phyloP scores from a whole-genome alignment of 768 basidiomycete species.

The Agrocybe pediades region DNA sequence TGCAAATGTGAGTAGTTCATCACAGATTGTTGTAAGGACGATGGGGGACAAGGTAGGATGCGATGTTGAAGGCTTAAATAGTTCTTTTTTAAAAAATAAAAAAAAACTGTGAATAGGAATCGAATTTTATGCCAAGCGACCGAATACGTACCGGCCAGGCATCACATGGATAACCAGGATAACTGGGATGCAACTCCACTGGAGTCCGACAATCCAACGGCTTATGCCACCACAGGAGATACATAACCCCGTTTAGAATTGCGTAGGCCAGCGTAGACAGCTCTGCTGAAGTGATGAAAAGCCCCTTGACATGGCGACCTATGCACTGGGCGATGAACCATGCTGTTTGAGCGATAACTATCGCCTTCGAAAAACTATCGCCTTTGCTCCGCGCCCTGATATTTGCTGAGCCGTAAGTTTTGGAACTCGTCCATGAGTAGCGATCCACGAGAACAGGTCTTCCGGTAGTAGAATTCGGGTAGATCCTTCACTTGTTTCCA shows the following conservation, averaged over 20 bases:
- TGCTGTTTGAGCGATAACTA: conserved; percentile 25
- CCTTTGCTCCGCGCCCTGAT: conserved; percentile 21
- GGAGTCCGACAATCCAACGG: conserved; percentile 27
- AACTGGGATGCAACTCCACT: conserved; percentile 4
- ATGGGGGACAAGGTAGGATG: no score
- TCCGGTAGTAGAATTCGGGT: background rate
- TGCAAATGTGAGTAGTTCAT: no score
- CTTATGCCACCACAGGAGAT: conserved; percentile 35
- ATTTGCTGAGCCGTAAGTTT: conserved; percentile 8
- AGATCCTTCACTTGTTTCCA: background rate
- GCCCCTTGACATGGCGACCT: conserved; percentile 15
- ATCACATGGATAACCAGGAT: no score
- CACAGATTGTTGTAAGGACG: no score
- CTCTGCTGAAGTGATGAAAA: conserved; percentile 30
- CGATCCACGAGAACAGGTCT: background rate
- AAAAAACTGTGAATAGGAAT: no score
- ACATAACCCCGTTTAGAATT: conserved; percentile 23
- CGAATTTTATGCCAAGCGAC: no score
- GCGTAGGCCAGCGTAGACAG: conserved; percentile 30
- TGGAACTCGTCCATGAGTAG: background rate
- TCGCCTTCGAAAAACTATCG: conserved; percentile 25
- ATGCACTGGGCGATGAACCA: conserved; percentile 32
- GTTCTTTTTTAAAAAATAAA: no score
- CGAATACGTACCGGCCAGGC: no score
- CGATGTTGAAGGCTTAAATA: no score